phyloP scores from a whole-genome alignment of 768 basidiomycete genomes.

The Mycena albidolilacea region DNA sequence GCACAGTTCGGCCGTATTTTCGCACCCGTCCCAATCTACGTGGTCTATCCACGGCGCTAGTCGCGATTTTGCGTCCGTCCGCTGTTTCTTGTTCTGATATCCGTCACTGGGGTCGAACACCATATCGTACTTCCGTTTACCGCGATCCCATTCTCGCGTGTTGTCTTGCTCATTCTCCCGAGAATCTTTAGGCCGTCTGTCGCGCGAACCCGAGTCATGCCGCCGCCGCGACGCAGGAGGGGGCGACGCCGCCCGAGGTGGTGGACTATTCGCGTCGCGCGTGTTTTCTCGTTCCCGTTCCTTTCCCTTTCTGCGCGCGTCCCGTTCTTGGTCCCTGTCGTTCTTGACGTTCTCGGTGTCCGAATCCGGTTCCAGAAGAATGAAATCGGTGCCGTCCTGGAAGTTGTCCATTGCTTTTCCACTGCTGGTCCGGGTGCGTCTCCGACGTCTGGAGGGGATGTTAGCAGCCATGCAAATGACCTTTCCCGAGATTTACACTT shows the following conservation, averaged over 20 bases:
- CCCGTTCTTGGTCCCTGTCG: background rate
- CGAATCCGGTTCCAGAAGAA: conserved; percentile 21
- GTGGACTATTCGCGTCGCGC: conserved; percentile 22
- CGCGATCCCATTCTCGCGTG: conserved; percentile 43
- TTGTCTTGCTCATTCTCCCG: conserved; percentile 7
- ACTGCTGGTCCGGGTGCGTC: conserved; percentile 21
- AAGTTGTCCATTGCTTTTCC: conserved; percentile 27
- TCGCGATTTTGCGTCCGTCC: conserved; percentile 65
- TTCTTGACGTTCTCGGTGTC: conserved; percentile 18
- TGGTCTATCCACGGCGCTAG: conserved; percentile 80
- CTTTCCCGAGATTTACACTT: conserved; percentile 29
- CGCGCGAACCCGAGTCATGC: conserved; percentile 15
- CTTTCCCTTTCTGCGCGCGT: conserved; percentile 7
- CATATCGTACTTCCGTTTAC: conserved; percentile 66
- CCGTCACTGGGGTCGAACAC: conserved; percentile 63
- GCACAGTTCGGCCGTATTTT: conserved; percentile 88
- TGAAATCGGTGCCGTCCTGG: conserved; percentile 31
- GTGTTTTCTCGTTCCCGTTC: conserved; percentile 2
- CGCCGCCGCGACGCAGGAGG: conserved; percentile 16
- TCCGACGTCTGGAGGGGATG: conserved; percentile 35
- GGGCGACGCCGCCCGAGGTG: conserved; percentile 22
- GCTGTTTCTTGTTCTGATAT: conserved; percentile 68
- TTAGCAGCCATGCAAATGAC: conserved; percentile 28
- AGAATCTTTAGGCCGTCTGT: conserved; percentile 39
- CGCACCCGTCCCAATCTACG: conserved; percentile 81